Conservation (phyloP, 352 stramenopile genomes). For the Bremia lactucae region DNA sequence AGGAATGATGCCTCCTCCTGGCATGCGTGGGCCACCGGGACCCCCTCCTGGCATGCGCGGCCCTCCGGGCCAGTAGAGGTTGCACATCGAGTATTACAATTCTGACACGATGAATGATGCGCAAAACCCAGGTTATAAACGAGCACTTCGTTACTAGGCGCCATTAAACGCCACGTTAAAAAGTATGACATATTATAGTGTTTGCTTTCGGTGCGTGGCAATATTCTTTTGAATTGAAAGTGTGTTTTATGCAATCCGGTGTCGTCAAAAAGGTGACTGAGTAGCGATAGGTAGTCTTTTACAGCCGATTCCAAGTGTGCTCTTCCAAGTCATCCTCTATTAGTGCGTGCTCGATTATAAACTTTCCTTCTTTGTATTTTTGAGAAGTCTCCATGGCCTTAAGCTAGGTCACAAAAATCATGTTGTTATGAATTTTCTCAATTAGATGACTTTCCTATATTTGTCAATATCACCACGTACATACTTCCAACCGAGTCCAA, state of each 20-base stretch:
- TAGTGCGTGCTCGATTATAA: conserved; percentile 70
- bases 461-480: conserved; percentile 18
- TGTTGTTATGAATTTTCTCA: not conserved
- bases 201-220: conserved; percentile 19
- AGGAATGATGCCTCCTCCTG: conserved; percentile 65
- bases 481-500: conserved; percentile 77
- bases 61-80: conserved; percentile 59
- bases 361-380: conserved; percentile 83
- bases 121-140: conserved; percentile 3
- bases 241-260: not conserved
- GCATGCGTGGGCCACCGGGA: conserved; percentile 49
- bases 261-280: not conserved
- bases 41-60: conserved; percentile 55
- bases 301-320: conserved; percentile 29
- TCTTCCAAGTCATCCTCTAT: conserved; percentile 58
- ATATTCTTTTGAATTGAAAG: not conserved
- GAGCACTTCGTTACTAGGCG: not conserved
- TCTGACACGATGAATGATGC: conserved; percentile 5
- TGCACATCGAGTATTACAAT: conserved; percentile 4
- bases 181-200: conserved; percentile 33
- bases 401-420: conserved; percentile 28
- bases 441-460: not conserved
- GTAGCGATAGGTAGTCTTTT: not conserved
- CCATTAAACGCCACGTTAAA: not conserved
- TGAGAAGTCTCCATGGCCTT: conserved; percentile 72